phyloP scores from a whole-genome alignment of 192 early-diverging fungal species.

The Backusella liffmaniae region DNA sequence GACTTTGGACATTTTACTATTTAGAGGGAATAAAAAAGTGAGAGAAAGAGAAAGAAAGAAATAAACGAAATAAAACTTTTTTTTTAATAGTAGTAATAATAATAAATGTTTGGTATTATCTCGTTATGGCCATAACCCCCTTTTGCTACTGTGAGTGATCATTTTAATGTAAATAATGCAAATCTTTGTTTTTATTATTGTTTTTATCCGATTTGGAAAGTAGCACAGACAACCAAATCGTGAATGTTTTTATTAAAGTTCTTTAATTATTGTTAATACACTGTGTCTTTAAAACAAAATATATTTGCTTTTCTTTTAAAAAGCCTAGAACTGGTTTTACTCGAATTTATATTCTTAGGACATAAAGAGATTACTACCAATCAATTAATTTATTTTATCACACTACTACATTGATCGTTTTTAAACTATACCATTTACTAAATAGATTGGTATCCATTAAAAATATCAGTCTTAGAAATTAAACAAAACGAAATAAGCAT shows the following conservation, averaged over 20 bases:
- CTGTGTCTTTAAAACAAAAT: neutral
- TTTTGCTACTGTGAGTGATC: neutral
- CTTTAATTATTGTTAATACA: neutral
- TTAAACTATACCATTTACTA: neutral
- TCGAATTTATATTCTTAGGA: neutral
- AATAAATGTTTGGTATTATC: constrained; percentile 5
- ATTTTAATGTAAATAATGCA: constrained; percentile 4
- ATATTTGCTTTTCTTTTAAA: neutral
- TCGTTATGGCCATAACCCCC: neutral
- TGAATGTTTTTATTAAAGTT: neutral
- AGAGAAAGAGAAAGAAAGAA: neutral
- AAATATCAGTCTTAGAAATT: neutral
- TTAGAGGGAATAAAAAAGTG: neutral
- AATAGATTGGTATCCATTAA: neutral
- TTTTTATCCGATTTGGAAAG: constrained; percentile 7
- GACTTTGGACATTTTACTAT: neutral
- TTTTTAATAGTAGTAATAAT: neutral
- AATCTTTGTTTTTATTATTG: constrained; percentile 11
- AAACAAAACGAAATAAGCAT: neutral
- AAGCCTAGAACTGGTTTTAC: neutral
- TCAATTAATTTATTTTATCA: neutral
- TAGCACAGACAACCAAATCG: neutral
- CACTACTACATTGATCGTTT: neutral
- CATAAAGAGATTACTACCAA: too few relatives aligned
- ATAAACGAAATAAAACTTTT: neutral